phyloP scores from a whole-genome alignment of 805 yeast species.

The Yamadazyma insecticola region DNA sequence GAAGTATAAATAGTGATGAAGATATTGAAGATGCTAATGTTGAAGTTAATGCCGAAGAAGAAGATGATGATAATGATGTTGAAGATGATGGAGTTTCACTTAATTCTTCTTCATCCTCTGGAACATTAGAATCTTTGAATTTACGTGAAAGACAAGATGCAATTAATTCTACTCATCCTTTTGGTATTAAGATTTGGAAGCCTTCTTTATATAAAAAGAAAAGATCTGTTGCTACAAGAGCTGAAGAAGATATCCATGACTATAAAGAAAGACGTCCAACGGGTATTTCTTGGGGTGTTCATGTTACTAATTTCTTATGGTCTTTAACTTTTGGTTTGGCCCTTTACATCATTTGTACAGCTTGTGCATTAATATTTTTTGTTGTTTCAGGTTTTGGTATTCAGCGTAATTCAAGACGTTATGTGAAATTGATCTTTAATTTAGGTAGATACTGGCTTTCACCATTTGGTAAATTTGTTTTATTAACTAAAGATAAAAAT shows the following conservation, averaged over 20 bases:
- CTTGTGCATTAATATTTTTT: conserved; percentile 45
- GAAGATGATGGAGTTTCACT: conserved; percentile 21
- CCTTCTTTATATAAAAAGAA: conserved; percentile 93
- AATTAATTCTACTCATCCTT: conserved; percentile 93
- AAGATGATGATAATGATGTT: conserved; percentile 21
- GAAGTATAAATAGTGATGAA: conserved; percentile 8
- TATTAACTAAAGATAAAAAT: conserved; percentile 70
- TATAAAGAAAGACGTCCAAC: conserved; percentile 33
- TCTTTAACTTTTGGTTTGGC: conserved; percentile 64
- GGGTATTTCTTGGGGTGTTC: conserved; percentile 52
- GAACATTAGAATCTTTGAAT: conserved; percentile 78
- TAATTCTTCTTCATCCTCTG: conserved; percentile 26
- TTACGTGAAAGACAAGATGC: conserved; percentile 92
- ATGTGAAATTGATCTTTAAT: conserved; percentile 55
- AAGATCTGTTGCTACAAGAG: conserved; percentile 86
- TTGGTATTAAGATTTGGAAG: conserved; percentile 98
- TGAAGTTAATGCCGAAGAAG: conserved; percentile 1
- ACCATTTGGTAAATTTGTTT: conserved; percentile 90
- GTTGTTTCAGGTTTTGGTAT: conserved; percentile 35
- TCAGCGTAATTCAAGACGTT: conserved; percentile 52
- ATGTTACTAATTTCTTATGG: conserved; percentile 71
- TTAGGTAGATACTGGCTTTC: conserved; percentile 68
- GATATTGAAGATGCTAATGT: background rate
- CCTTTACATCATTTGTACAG: conserved; percentile 48
- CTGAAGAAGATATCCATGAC: conserved; percentile 91